Evolutionary conservation across 2,329 filamentous ascomycete species (phyloP).

Genomic region (Helicocarpus griseus): DNA sequence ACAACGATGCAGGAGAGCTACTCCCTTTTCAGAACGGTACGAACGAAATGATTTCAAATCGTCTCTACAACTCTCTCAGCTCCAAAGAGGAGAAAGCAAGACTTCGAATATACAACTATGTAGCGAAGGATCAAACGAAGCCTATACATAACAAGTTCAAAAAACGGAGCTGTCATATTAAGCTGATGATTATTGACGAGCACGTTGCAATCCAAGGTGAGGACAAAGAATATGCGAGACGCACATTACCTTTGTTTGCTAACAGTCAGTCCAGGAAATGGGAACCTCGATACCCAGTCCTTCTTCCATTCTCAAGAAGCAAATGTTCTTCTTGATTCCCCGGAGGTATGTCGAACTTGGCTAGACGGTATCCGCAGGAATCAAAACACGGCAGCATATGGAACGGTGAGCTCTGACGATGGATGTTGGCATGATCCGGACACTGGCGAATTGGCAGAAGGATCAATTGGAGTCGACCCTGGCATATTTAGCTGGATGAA

Average conservation of each 20-base stretch:
- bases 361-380: constrained; percentile 52
- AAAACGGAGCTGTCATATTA: constrained; percentile 62
- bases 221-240: not conserved
- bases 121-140: constrained; percentile 60
- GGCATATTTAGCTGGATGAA: constrained; percentile 50
- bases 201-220: constrained; percentile 55
- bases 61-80: constrained; percentile 49
- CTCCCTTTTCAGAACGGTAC: constrained; percentile 66
- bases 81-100: constrained; percentile 37
- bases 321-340: constrained; percentile 64
- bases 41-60: constrained; percentile 59
- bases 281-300: constrained; percentile 71
- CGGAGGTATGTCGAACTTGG: constrained; percentile 53
- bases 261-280: constrained; percentile 40
- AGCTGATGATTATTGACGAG: constrained; percentile 64
- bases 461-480: constrained; percentile 44
- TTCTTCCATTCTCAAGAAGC: constrained; percentile 73
- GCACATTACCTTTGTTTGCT: not conserved
- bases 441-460: constrained; percentile 38
- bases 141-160: constrained; percentile 60
- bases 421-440: constrained; percentile 52
- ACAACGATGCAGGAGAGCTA: constrained; percentile 69
- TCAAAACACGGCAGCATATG: constrained; percentile 56
- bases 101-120: constrained; percentile 60
- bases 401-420: constrained; percentile 44